A percentile compares a stretch with the other conserved stretches of the same genome.
Conservation (phyloP, 345 rosid genomes). For the Camelina hispida region DNA sequence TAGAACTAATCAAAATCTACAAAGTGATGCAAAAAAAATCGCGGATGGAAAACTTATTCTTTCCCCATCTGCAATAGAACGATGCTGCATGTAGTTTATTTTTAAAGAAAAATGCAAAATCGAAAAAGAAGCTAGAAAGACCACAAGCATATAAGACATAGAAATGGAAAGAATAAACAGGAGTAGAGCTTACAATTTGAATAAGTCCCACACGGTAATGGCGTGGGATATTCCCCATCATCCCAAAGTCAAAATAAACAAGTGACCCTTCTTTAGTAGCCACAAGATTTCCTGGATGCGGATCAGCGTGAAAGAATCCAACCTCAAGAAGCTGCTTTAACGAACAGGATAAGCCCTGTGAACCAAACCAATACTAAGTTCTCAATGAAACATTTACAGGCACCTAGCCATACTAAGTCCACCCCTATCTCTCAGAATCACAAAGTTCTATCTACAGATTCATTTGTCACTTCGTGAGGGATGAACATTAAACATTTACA, state of each 20-base stretch:
- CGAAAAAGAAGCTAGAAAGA: conserved; percentile 7
- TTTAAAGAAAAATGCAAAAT: neutral
- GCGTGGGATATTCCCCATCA: conserved; percentile 98
- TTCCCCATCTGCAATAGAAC: neutral
- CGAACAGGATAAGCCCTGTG: conserved; percentile 88
- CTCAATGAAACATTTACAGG: conserved; percentile 25
- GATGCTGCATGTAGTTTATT: neutral
- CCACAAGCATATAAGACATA: neutral
- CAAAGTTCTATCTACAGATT: conserved; percentile 6
- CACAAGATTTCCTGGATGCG: conserved; percentile 98
- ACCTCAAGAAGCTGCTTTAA: conserved; percentile 93
- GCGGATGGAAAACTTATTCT: neutral
- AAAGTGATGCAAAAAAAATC: neutral
- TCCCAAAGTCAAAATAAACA: conserved; percentile 96
- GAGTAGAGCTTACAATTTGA: conserved; percentile 68
- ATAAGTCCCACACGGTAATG: conserved; percentile 95
- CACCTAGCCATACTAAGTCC: conserved; percentile 25
- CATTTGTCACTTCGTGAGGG: conserved; percentile 17
- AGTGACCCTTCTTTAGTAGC: conserved; percentile 72
- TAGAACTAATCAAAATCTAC: conserved; percentile 43
- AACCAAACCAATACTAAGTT: conserved; percentile 23
- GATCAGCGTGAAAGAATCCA: conserved; percentile 99
- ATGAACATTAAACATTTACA: neutral
- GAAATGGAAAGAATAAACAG: neutral
- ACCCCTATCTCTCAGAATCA: conserved; percentile 5